Conservation (phyloP, 257 asterid species). For the Leonotis leonurus region DNA sequence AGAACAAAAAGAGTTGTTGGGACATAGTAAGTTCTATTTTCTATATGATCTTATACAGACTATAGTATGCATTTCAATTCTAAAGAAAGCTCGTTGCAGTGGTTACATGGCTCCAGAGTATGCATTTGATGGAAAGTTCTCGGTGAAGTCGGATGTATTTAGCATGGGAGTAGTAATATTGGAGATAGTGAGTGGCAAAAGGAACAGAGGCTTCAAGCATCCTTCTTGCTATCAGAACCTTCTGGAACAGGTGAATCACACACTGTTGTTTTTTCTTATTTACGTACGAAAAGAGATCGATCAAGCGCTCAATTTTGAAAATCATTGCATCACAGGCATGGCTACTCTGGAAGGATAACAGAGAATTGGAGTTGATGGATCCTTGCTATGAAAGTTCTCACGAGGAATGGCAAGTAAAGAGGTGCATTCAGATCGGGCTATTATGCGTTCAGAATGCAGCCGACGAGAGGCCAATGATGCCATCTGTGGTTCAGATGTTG, state of each 20-base stretch:
- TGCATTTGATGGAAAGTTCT: conserved; percentile 11
- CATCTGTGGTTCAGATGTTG: not conserved
- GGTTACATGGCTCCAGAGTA: conserved; percentile 25
- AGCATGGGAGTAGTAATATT: conserved; percentile 19
- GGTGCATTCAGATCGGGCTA: conserved; percentile 15
- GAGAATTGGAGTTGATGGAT: not conserved
- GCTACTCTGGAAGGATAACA: not conserved
- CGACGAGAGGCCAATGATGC: conserved; percentile 11
- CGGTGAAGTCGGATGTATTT: conserved; percentile 7
- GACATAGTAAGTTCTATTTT: conserved; percentile 11
- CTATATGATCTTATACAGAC: not conserved
- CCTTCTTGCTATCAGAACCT: not conserved
- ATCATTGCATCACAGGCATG: conserved; percentile 1
- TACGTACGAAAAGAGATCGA: not conserved
- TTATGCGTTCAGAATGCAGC: not conserved
- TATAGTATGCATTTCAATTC: not conserved
- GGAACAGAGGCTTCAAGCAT: conserved; percentile 3
- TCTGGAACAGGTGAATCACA: conserved; percentile 6
- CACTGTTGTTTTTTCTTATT: not conserved
- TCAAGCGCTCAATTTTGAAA: not conserved
- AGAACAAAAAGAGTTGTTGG: conserved; percentile 18
- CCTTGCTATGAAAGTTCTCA: not conserved
- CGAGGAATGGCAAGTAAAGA: not conserved
- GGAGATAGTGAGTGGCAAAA: conserved; percentile 19
- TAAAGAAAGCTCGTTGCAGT: not conserved